Conservation (phyloP, 352 stramenopile genomes). For the Elongisporangium anandrum region DNA sequence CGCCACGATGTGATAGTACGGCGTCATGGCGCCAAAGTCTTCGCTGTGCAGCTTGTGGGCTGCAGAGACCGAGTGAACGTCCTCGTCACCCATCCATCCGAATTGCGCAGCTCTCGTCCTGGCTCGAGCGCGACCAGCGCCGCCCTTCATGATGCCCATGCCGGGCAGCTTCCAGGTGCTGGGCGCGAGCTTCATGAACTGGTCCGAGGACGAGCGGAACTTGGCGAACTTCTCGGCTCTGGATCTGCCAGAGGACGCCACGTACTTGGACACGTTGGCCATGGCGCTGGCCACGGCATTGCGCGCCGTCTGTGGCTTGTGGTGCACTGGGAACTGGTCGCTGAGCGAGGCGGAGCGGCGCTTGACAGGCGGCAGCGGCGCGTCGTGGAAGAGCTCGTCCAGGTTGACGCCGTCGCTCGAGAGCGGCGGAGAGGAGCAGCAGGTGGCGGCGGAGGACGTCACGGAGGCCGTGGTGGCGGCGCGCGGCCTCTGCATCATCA, state of each 20-base stretch:
- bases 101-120: slow-evolving; percentile 10
- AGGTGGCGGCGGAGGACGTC: not conserved
- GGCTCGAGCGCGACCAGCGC: slow-evolving; percentile 9
- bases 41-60: slow-evolving; percentile 58
- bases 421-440: not conserved
- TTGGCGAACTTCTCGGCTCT: slow-evolving; percentile 30
- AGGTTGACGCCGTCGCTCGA: not conserved
- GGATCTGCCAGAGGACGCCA: not conserved
- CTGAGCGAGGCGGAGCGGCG: slow-evolving; percentile 46
- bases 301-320: slow-evolving; percentile 12
- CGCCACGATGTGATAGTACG: slow-evolving; percentile 75
- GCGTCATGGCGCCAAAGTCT: slow-evolving; percentile 49
- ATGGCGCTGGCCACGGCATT: slow-evolving; percentile 37
- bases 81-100: slow-evolving; percentile 21
- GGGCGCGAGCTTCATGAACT: slow-evolving; percentile 25
- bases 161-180: slow-evolving; percentile 21
- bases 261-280: slow-evolving; percentile 29
- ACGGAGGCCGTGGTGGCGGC: slow-evolving; percentile 15
- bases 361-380: slow-evolving; percentile 22
- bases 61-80: slow-evolving; percentile 38
- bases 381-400: not conserved
- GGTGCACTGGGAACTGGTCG: slow-evolving; percentile 32
- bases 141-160: slow-evolving; percentile 17
- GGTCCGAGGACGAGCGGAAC: slow-evolving; percentile 35
- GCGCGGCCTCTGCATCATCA: slow-evolving; percentile 13